phyloP scores from a whole-genome alignment of 345 rosid species.

The Sonneratia alba region DNA sequence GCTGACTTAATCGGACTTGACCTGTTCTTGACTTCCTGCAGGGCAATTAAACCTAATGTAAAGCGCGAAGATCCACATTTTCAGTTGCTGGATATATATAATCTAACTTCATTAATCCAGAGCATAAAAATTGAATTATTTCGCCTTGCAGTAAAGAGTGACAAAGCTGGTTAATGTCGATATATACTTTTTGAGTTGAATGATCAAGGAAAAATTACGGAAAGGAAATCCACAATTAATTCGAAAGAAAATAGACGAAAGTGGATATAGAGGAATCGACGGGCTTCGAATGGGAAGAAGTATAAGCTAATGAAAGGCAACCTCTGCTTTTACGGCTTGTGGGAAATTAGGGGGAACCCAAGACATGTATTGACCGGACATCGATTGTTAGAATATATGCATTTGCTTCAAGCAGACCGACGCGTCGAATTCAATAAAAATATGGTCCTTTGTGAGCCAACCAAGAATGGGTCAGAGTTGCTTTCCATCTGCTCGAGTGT shows the following conservation, averaged over 20 bases:
- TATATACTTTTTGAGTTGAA: too few relatives aligned
- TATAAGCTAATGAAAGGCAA: not conserved
- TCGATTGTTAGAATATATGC: not conserved
- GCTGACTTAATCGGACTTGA: slow-evolving; percentile 21
- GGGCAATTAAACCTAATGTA: slow-evolving; percentile 8
- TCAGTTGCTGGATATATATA: not conserved
- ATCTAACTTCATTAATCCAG: too few relatives aligned
- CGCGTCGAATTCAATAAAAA: not conserved
- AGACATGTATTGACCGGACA: not conserved
- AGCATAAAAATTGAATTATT: too few relatives aligned
- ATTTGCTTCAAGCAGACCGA: not conserved
- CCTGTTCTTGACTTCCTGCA: slow-evolving; percentile 20
- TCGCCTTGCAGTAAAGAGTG: too few relatives aligned
- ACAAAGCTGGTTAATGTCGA: too few relatives aligned
- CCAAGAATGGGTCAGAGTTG: not conserved
- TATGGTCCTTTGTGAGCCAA: not conserved
- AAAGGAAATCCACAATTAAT: not conserved
- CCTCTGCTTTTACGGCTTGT: not conserved
- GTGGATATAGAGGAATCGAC: not conserved
- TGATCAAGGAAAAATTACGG: too few relatives aligned
- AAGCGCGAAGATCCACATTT: not conserved
- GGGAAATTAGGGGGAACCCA: not conserved
- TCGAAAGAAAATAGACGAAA: not conserved
- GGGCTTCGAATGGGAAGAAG: not conserved
- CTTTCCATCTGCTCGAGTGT: not conserved